These are phyloP conservation scores for Corynespora cassiicola DNA, from an alignment of 2,329 filamentous ascomycete genomes.

Conservation along the genomic window DNA sequence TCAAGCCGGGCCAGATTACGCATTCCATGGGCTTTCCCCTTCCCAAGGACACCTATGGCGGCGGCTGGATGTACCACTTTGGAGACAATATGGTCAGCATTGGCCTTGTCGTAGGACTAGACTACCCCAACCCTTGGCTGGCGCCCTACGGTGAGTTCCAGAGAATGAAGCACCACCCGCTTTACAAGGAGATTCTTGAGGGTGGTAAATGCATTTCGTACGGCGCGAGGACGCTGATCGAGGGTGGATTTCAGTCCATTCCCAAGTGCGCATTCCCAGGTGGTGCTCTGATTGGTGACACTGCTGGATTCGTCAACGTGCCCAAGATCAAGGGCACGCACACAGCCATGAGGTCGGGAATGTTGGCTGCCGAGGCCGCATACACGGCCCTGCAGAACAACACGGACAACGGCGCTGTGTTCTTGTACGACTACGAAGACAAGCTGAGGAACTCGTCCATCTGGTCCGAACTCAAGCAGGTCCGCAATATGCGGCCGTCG, in stretches of 20 bases:
- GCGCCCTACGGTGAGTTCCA: conserved; percentile 97
- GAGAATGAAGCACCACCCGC: conserved; percentile 97
- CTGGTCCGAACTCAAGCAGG: conserved; percentile 92
- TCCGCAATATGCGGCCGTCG: conserved; percentile 96
- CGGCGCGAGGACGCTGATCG: conserved; percentile 86
- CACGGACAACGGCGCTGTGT: conserved; percentile 73
- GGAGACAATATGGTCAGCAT: conserved; percentile 95
- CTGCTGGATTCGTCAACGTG: conserved; percentile 94
- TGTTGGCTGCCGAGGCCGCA: conserved; percentile 92
- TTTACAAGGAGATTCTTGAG: conserved; percentile 85
- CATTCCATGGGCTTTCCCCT: conserved; percentile 95
- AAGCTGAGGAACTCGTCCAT: conserved; percentile 83
- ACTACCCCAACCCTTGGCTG: conserved; percentile 96
- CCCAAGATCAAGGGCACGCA: conserved; percentile 99
- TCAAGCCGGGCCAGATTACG: conserved; percentile 81
- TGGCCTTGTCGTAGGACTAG: conserved; percentile 88
- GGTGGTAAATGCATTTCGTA: conserved; percentile 98
- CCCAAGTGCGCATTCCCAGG: conserved; percentile 97
- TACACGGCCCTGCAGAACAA: conserved; percentile 72
- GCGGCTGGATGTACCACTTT: conserved; percentile 99
- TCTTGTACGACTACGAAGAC: conserved; percentile 94
- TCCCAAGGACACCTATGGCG: conserved; percentile 87
- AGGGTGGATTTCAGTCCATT: conserved; percentile 97
- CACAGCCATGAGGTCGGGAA: conserved; percentile 96
- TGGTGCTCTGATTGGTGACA: conserved; percentile 93